Percentiles rank a stretch among this genome's conserved stretches.
Evolutionary conservation across 1,284 basidiomycete species (phyloP).

Genomic region (Mycena sp.): DNA sequence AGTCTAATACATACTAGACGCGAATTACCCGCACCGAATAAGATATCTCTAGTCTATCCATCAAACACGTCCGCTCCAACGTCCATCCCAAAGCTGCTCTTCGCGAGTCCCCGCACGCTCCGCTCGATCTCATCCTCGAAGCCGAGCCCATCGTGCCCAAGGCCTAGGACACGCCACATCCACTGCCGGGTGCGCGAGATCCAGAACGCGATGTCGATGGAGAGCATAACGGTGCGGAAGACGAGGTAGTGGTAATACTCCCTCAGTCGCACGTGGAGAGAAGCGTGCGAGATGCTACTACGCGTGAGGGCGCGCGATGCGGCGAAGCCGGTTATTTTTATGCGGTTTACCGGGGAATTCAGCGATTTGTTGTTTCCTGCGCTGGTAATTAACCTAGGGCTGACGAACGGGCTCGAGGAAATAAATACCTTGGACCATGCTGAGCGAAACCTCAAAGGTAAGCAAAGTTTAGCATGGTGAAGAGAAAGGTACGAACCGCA

Average conservation of each 20-base stretch:
- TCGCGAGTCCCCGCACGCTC: slow-evolving; percentile 66
- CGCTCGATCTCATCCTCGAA: slow-evolving; percentile 77
- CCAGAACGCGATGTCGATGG: slow-evolving; percentile 68
- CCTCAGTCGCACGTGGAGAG: too few species aligned
- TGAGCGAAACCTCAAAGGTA: slow-evolving; percentile 31
- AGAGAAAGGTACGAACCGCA: slow-evolving; percentile 64
- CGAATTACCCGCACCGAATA: slow-evolving; percentile 1
- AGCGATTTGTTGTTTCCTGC: slow-evolving; percentile 79
- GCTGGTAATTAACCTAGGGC: not conserved
- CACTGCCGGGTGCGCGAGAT: slow-evolving; percentile 59
- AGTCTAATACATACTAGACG: not conserved
- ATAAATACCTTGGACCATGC: slow-evolving; percentile 69
- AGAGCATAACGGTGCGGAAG: slow-evolving; percentile 64
- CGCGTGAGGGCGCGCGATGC: slow-evolving; percentile 66
- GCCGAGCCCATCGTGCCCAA: slow-evolving; percentile 43
- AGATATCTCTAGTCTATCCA: slow-evolving; percentile 31
- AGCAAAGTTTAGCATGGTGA: not conserved
- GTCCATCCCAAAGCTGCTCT: slow-evolving; percentile 68
- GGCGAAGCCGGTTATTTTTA: slow-evolving; percentile 84
- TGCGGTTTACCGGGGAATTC: slow-evolving; percentile 86
- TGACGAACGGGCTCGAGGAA: slow-evolving; percentile 16
- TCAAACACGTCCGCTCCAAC: slow-evolving; percentile 52
- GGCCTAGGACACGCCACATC: slow-evolving; percentile 45
- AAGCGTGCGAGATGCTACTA: too few species aligned
- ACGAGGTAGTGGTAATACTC: slow-evolving; percentile 62